Conservation (phyloP, 805 yeast genomes). For the Sugiyamaella americana region DNA sequence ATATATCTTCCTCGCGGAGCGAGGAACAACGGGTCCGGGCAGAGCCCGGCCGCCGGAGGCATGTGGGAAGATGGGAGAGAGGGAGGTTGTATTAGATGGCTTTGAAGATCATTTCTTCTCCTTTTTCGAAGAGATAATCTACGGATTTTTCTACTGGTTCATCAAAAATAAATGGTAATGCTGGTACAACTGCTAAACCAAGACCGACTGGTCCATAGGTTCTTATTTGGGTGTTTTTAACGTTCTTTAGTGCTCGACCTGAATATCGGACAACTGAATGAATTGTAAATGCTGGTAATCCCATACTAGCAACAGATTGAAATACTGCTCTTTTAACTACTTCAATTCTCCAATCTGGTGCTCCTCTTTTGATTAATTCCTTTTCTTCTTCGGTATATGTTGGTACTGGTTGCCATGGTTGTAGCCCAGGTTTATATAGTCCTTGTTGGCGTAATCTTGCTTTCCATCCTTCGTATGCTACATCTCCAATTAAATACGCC, state of each 20-base stretch:
- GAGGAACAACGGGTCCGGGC: too few species aligned
- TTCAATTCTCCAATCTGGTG: slow-evolving; percentile 61
- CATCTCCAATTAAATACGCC: slow-evolving; percentile 72
- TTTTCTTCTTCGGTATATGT: slow-evolving; percentile 31
- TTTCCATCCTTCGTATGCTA: slow-evolving; percentile 64
- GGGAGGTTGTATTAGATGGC: not conserved
- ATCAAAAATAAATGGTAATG: slow-evolving; percentile 71
- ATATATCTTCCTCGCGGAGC: too few species aligned
- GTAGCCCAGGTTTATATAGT: slow-evolving; percentile 49
- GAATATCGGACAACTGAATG: slow-evolving; percentile 68
- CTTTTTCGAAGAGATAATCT: slow-evolving; percentile 49
- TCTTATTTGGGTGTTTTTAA: slow-evolving; percentile 42
- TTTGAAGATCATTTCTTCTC: too few species aligned
- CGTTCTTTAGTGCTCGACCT: slow-evolving; percentile 53
- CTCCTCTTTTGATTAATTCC: slow-evolving; percentile 35
- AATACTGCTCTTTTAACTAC: slow-evolving; percentile 69
- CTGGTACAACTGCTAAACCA: slow-evolving; percentile 72
- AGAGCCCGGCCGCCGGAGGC: too few species aligned
- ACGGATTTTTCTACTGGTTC: slow-evolving; percentile 72
- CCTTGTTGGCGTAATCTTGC: slow-evolving; percentile 54
- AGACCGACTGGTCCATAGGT: slow-evolving; percentile 73
- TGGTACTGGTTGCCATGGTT: slow-evolving; percentile 60
- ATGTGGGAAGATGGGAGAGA: not conserved
- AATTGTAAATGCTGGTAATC: slow-evolving; percentile 78
- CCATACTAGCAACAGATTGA: slow-evolving; percentile 81